A percentile compares a stretch with the other conserved stretches of the same genome.
Evolutionary conservation across 2,329 filamentous ascomycete species (phyloP).

Genomic region (Bipolaris bicolor): DNA sequence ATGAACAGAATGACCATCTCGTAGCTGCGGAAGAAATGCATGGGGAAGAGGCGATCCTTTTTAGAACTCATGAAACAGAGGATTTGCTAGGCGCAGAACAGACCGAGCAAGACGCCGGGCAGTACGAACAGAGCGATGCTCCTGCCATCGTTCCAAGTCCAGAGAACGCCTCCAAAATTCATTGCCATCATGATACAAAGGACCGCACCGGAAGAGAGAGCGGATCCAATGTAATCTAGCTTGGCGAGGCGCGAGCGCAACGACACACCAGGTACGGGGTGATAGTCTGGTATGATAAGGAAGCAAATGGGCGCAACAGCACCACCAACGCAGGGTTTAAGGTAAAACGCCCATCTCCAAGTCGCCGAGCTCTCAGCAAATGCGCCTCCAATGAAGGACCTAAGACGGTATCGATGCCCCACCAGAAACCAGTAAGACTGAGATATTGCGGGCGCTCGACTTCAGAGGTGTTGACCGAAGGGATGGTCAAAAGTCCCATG

Average conservation of each 20-base stretch:
- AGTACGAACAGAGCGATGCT: conserved; percentile 57
- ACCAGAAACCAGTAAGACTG: conserved; percentile 36
- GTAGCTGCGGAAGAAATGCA: conserved; percentile 49
- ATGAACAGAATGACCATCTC: not conserved
- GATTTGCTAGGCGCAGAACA: conserved; percentile 55
- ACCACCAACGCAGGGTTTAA: conserved; percentile 58
- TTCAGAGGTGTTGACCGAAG: conserved; percentile 31
- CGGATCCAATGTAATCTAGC: conserved; percentile 2
- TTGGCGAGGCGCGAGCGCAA: conserved; percentile 28
- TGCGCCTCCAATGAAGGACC: conserved; percentile 58
- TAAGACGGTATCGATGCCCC: conserved; percentile 53
- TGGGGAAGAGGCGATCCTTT: conserved; percentile 56
- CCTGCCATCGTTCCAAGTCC: conserved; percentile 53
- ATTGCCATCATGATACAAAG: conserved; percentile 42
- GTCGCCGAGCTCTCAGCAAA: too few species aligned
- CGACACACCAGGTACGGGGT: not conserved
- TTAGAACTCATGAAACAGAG: conserved; percentile 53
- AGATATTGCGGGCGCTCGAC: conserved; percentile 46
- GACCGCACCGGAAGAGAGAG: not conserved
- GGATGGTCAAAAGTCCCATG: conserved; percentile 22
- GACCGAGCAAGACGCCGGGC: conserved; percentile 50
- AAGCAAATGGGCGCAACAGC: conserved; percentile 21
- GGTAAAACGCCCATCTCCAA: conserved; percentile 11
- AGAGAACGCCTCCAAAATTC: conserved; percentile 58
- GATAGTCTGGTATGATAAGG: not conserved